Evolutionary conservation across 805 yeast species (phyloP).

Genomic region (Hanseniaspora mollemarum): DNA sequence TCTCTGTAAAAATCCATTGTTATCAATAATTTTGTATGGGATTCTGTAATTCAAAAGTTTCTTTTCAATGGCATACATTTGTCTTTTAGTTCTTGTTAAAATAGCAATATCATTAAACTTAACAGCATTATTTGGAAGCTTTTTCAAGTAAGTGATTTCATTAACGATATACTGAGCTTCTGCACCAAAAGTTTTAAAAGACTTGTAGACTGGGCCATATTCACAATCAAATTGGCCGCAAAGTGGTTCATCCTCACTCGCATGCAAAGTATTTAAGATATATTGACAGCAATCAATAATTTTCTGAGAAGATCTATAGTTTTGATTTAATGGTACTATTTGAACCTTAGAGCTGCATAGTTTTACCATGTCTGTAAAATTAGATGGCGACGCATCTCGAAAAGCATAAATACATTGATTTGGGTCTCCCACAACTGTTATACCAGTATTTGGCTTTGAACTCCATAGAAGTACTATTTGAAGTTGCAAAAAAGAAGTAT

Average conservation of each 20-base stretch:
- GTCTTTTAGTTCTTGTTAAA: conserved; percentile 52
- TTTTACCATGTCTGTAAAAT: conserved; percentile 47
- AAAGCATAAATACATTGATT: conserved; percentile 91
- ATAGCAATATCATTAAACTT: conserved; percentile 56
- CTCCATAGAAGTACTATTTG: conserved; percentile 44
- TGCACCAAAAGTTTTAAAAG: conserved; percentile 32
- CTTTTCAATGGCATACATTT: conserved; percentile 53
- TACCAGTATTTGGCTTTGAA: conserved; percentile 35
- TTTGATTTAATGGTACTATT: conserved; percentile 44
- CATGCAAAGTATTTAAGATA: conserved; percentile 50
- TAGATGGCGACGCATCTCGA: conserved; percentile 62
- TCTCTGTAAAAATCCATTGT: conserved; percentile 69
- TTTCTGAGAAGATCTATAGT: conserved; percentile 67
- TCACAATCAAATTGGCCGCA: conserved; percentile 36
- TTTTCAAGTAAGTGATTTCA: conserved; percentile 41
- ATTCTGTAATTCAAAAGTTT: conserved; percentile 44
- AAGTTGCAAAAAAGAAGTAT: conserved; percentile 69
- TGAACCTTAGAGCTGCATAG: conserved; percentile 29
- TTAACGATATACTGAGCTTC: conserved; percentile 53
- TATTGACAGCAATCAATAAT: conserved; percentile 55
- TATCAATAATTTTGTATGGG: conserved; percentile 60
- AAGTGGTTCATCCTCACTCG: conserved; percentile 23
- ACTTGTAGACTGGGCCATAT: conserved; percentile 39
- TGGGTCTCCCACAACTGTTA: conserved; percentile 92
- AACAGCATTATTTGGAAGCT: conserved; percentile 36